Evolutionary conservation across 441 rosid species (phyloP), one percentile per base, ranked within the genome.

Genomic region (Breynia disticha): DNA sequence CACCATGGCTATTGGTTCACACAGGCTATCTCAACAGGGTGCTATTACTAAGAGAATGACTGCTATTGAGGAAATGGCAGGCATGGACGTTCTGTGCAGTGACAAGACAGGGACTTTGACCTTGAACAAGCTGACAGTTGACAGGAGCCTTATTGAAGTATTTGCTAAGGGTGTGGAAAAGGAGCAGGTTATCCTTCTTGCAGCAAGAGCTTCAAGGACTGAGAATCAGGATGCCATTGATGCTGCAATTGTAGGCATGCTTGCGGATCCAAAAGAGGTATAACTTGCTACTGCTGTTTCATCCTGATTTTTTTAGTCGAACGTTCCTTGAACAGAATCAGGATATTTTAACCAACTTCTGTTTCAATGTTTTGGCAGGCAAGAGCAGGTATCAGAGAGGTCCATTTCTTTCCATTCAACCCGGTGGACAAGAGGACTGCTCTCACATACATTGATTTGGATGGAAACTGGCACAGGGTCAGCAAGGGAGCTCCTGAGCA

Each of bases 191-290:
- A 52, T 87, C 16, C 89, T 90, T 61, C 83, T 82, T 2, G 96
- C 97, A 15, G 95, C 97, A 37, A 75, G 94, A 69, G 96, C 97
- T 61, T 90, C 97, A 55, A 90, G 97, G 70, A 78, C 76, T 11
- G 96, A 90, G 76, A 90, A 90, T 67, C 98, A 90, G 78, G 98
- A 90, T 60, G 98, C 98, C 54, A 87, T 90, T 77, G 98, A 90
- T 78, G 87, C 97, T 65, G 96, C 96, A 24, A 90, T 90, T 62
- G 97, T 90, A 15, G 95, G 94, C 18, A 90, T 87, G 97, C 94
- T 90, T 66, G 94, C 89, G 28, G 95, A 90, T 67, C 95, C 95
- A 16, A 89, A 79, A 68, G 97, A 89, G 90, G 95, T 86, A 67
- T 37, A 19, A 16, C 19, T 19, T 11, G 6, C 41, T 10, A 37